phyloP scores from a whole-genome alignment of 495 filamentous ascomycete genomes.

The Neurospora sp. region DNA sequence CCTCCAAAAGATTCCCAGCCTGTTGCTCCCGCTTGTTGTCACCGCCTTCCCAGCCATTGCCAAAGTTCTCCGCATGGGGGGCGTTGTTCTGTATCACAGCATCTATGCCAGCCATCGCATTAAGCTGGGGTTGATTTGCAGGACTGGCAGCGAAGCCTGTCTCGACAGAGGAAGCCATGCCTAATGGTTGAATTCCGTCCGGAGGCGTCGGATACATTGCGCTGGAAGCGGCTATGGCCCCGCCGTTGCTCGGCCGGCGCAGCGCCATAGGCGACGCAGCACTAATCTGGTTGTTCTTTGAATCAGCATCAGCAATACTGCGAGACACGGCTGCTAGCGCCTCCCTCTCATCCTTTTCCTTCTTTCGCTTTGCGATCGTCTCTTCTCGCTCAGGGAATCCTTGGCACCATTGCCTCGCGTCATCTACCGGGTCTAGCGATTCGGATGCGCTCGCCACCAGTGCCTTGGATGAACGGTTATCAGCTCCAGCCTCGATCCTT shows the following conservation, averaged over 20 bases:
- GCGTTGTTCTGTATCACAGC: constrained; percentile 7
- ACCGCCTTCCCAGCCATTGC: constrained; percentile 23
- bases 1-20: constrained; percentile 27
- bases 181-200: constrained; percentile 50
- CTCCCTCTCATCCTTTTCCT: constrained; percentile 33
- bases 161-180: constrained; percentile 29
- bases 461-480: constrained; percentile 8
- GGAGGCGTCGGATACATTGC: constrained; percentile 84
- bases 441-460: constrained; percentile 7
- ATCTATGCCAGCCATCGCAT: constrained; percentile 20
- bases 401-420: constrained; percentile 60
- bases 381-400: constrained; percentile 38
- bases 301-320: constrained; percentile 30
- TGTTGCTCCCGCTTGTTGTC: constrained; percentile 31
- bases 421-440: constrained; percentile 49
- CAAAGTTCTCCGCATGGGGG: constrained; percentile 14
- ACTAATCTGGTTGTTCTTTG: constrained; percentile 20
- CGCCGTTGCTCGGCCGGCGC: constrained; percentile 42
- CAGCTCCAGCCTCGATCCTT: constrained; percentile 11
- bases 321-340: constrained; percentile 27
- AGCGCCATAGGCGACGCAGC: constrained; percentile 32
- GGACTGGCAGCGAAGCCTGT: constrained; percentile 38
- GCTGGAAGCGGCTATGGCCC: constrained; percentile 41
- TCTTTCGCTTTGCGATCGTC: constrained; percentile 35
- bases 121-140: constrained; percentile 20